These are phyloP conservation scores for Dactylellina leptospora DNA, from an alignment of 2,329 filamentous ascomycete species.

Conservation along the genomic window DNA sequence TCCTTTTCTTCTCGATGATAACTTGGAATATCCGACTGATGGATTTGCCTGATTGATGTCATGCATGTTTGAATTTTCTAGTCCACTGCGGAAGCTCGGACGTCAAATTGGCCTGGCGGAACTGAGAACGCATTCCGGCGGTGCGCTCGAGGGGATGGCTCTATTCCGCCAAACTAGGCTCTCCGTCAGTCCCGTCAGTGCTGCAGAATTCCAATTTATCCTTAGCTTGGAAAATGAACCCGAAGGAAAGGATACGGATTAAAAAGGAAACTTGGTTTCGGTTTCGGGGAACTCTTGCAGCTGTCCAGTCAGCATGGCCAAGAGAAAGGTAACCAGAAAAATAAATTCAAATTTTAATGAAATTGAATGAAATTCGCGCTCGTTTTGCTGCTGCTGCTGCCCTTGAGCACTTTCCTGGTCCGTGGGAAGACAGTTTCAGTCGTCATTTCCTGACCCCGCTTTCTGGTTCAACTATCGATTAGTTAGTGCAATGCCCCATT, in stretches of 20 bases:
- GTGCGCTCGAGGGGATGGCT: conserved; percentile 45
- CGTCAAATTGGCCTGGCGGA: conserved; percentile 52
- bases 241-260: conserved; percentile 52
- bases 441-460: conserved; percentile 51
- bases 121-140: conserved; percentile 51
- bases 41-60: conserved; percentile 46
- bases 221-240: conserved; percentile 50
- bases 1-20: conserved; percentile 5
- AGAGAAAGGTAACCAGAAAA: neutral
- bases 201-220: conserved; percentile 52
- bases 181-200: conserved; percentile 52
- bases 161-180: conserved; percentile 51
- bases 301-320: conserved; percentile 21
- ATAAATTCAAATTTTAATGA: conserved; percentile 34
- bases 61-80: conserved; percentile 45
- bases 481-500: conserved; percentile 26
- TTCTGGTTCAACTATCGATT: conserved; percentile 50
- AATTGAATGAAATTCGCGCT: conserved; percentile 1
- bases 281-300: conserved; percentile 20
- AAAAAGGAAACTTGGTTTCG: conserved; percentile 21
- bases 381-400: neutral
- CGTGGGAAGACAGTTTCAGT: conserved; percentile 25
- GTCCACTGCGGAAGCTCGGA: conserved; percentile 49
- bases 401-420: conserved; percentile 12
- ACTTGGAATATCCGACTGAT: conserved; percentile 15